A percentile compares a stretch with the other conserved stretches of the same genome.
Conservation (phyloP, 176 grass and related monocot genomes). For the Saccharum officinarum region DNA sequence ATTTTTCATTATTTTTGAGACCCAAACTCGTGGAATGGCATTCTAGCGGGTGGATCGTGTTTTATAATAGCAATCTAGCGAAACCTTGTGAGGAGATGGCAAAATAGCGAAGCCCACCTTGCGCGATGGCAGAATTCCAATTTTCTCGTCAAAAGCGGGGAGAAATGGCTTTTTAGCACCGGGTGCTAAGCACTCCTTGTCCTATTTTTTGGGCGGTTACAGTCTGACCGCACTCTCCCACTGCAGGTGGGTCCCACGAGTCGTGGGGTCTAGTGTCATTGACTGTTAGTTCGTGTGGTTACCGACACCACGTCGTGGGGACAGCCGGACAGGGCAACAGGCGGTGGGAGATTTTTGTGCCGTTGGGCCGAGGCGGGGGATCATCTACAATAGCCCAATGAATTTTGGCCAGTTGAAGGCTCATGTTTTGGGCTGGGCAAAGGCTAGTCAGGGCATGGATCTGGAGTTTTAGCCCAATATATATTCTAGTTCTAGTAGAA, state of each 20-base stretch:
- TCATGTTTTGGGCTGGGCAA: background rate
- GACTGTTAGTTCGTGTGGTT: background rate
- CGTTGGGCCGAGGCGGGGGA: background rate
- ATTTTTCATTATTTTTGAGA: no score
- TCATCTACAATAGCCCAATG: background rate
- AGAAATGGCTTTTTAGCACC: background rate
- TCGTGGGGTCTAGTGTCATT: slow-evolving; percentile 7
- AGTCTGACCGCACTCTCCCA: background rate
- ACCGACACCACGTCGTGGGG: background rate
- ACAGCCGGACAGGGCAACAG: background rate
- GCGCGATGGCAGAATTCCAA: no score
- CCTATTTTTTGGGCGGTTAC: background rate
- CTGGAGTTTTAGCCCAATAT: background rate
- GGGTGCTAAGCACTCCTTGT: background rate
- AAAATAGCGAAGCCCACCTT: no score
- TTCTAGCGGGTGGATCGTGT: no score
- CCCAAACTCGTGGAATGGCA: no score
- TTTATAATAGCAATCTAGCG: no score
- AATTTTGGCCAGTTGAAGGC: background rate
- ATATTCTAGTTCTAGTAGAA: background rate
- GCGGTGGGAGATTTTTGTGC: slow-evolving; percentile 30
- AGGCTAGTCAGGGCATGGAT: background rate
- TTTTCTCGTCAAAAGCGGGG: background rate
- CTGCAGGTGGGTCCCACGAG: accelerated
- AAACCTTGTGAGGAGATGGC: no score